Percentiles rank a stretch among this genome's conserved stretches.
phyloP scores from a whole-genome alignment of 2,329 filamentous ascomycete genomes.

The Epichloe elymi region DNA sequence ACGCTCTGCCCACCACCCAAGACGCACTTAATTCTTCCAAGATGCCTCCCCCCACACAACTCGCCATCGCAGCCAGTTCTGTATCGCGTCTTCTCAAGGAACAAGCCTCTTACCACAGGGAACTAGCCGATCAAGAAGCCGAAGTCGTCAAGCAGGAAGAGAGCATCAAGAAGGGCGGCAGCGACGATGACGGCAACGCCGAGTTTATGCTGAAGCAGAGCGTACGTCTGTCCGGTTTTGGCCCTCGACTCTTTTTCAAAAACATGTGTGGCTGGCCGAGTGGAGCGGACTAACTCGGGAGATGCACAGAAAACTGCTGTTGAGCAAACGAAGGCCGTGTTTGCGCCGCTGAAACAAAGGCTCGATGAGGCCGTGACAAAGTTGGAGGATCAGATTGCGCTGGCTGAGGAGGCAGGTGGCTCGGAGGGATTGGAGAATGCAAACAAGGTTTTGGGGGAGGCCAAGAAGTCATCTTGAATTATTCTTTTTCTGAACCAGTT shows the following conservation, averaged over 20 bases:
- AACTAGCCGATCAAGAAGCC: constrained; percentile 61
- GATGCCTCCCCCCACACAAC: constrained; percentile 69
- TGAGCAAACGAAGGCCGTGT: constrained; percentile 78
- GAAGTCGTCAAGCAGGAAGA: constrained; percentile 56
- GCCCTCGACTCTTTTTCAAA: not conserved
- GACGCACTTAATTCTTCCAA: constrained; percentile 5
- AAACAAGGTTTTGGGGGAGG: constrained; percentile 36
- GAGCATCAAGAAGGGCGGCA: constrained; percentile 36
- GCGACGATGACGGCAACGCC: constrained; percentile 56
- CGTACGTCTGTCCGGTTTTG: constrained; percentile 34
- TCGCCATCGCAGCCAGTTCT: constrained; percentile 67
- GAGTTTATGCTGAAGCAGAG: constrained; percentile 76
- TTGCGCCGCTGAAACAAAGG: constrained; percentile 57
- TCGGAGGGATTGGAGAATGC: constrained; percentile 42
- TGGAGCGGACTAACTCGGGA: not conserved
- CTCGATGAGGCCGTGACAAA: constrained; percentile 59
- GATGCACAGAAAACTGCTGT: constrained; percentile 56
- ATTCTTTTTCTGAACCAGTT: too few species aligned
- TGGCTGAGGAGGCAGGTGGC: constrained; percentile 31
- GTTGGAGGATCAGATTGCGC: constrained; percentile 60
- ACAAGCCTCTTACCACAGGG: constrained; percentile 78
- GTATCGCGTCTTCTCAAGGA: constrained; percentile 83
- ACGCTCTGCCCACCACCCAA: not conserved
- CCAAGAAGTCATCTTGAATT: constrained; percentile 21
- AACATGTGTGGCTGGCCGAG: not conserved